Base-by-base conservation (phyloP, 495 filamentous ascomycete species). In the Trichoderma erinaceum region DNA sequence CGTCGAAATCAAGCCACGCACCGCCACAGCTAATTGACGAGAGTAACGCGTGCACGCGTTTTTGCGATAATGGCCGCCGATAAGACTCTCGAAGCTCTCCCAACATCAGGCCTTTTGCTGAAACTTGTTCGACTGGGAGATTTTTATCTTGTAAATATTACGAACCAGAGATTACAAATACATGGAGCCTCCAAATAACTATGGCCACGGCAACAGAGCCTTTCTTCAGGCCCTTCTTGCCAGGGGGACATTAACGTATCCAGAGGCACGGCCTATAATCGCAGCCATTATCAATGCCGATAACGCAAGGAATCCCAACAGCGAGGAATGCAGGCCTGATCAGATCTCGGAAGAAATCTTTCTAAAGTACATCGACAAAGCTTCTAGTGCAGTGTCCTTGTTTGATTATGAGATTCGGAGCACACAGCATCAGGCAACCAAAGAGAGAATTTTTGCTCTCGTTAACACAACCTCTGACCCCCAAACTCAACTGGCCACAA, bases 221-320 rank as follows among this genome's bases (percentile, higher is more conserved):
- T 97, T 99, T 73, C 79, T 97, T 0, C 95, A 99, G 80, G 91
- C 90, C 69, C 90, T 99, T 73, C 85, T 97, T 75, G 87, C 89
- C 3, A 87, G 88, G 21, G 88, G 89, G 10, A 85, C 86, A 27
- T 79, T 97, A 75, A 97, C 90, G 7, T 88, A 91, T 70, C 77
- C 83, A 41, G 88, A 96, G 68, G 87, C 88, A 5, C 85, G 88
- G 68, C 86, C 86, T 0, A 75, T 97, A 13, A 80, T 98, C 2
- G 91, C 92, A 2, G 86, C 86, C 18, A 95, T 99, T 66, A 79
- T 82, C 83, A 74, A 73, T 65, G 65, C 65, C 44, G 65, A 46
- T 18, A 32, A 61, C 27, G 56, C 56, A 12, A 13, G 7, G 4
- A 16, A 64, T 18, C 38, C 27, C 23, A 73, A 68, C 35, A 63